Conservation (phyloP, 345 rosid species). For the Zanthoxylum bungeanum region DNA sequence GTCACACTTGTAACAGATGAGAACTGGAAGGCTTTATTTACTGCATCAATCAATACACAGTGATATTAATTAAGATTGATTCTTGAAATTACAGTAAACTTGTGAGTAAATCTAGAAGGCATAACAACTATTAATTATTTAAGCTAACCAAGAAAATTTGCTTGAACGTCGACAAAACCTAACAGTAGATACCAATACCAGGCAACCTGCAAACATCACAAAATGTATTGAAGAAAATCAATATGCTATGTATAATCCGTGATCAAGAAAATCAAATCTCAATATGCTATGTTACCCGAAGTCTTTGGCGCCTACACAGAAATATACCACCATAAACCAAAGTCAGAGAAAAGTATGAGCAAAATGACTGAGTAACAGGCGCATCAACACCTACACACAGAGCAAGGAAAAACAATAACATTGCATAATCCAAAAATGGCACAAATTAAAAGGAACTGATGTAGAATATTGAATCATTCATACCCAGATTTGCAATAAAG, state of each 20-base stretch:
- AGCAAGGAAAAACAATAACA: background rate
- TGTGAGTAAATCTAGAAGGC: background rate
- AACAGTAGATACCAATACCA: slow-evolving; percentile 66
- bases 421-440: background rate
- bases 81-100: background rate
- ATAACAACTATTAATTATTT: background rate
- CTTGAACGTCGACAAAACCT: slow-evolving; percentile 60
- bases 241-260: too few species aligned
- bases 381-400: slow-evolving; percentile 50
- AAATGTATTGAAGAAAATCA: background rate
- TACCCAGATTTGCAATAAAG: slow-evolving; percentile 51
- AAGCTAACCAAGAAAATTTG: slow-evolving; percentile 55
- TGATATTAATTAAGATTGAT: background rate
- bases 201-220: slow-evolving; percentile 30
- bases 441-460: background rate
- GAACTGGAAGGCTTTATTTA: slow-evolving; percentile 55
- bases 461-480: too few species aligned
- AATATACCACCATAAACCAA: slow-evolving; percentile 47
- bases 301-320: slow-evolving; percentile 37
- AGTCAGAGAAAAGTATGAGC: slow-evolving; percentile 43
- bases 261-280: too few species aligned
- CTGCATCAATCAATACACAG: slow-evolving; percentile 36
- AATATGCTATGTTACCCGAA: too few species aligned
- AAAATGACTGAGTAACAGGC: slow-evolving; percentile 46
- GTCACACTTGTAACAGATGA: slow-evolving; percentile 65